These are phyloP conservation scores for Echium plantagineum DNA, from an alignment of 257 asterid genomes.

Conservation along the genomic window DNA sequence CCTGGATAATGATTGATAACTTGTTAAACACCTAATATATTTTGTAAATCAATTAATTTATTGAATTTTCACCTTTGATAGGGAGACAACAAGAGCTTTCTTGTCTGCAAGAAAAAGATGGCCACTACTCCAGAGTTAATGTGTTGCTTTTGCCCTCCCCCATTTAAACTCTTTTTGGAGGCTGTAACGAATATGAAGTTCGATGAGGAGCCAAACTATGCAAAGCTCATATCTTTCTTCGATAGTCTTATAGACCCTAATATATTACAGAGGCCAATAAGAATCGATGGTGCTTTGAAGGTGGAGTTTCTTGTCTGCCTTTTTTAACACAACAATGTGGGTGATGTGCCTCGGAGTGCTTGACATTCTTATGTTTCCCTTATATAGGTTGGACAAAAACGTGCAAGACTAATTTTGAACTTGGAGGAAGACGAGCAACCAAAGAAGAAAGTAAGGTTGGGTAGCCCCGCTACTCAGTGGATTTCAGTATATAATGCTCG, in stretches of 20 bases:
- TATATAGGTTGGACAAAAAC: slow-evolving; percentile 85
- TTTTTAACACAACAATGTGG: not conserved
- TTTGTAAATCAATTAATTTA: no score
- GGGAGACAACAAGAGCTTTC: slow-evolving; percentile 98
- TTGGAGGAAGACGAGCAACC: slow-evolving; percentile 98
- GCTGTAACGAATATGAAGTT: slow-evolving; percentile 95
- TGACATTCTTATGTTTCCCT: not conserved
- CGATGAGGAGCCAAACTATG: slow-evolving; percentile 95
- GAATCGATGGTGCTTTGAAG: slow-evolving; percentile 98
- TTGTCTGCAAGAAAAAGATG: slow-evolving; percentile 95
- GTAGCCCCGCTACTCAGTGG: slow-evolving; percentile 98
- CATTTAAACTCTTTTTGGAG: slow-evolving; percentile 84
- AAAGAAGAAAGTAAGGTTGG: slow-evolving; percentile 91
- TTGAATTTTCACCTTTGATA: slow-evolving; percentile 16
- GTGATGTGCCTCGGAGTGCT: not conserved
- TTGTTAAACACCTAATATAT: not conserved
- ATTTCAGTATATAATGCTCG: slow-evolving; percentile 92
- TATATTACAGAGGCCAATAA: slow-evolving; percentile 71
- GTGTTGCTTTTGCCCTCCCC: slow-evolving; percentile 97
- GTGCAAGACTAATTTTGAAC: slow-evolving; percentile 79
- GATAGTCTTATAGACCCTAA: slow-evolving; percentile 89
- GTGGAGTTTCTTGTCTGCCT: slow-evolving; percentile 16
- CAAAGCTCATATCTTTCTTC: slow-evolving; percentile 69
- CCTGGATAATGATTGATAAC: slow-evolving; percentile 5
- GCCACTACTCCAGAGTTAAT: slow-evolving; percentile 92